Evolutionary conservation across 169 alveolate species (phyloP).

Genomic region (Plasmodium ovale): DNA sequence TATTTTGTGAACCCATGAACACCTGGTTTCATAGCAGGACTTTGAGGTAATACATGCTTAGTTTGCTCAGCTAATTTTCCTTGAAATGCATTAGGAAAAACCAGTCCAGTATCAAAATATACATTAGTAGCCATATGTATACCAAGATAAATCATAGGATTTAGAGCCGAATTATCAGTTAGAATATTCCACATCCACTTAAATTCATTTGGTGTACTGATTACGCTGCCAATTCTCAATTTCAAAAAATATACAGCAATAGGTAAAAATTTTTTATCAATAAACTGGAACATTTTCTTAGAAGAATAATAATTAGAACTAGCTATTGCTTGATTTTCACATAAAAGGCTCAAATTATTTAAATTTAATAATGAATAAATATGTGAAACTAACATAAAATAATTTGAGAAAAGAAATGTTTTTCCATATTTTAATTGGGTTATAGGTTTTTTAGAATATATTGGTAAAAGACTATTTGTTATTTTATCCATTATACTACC

Average conservation of each 20-base stretch:
- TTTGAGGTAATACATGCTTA: neutral
- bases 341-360: conserved; percentile 32
- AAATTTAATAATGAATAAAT: conserved; percentile 12
- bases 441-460: conserved; percentile 36
- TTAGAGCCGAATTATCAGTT: neutral
- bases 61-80: conserved; percentile 12
- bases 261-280: conserved; percentile 6
- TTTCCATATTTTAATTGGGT: conserved; percentile 55
- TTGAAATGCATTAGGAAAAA: neutral
- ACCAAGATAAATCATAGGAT: neutral
- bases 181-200: neutral
- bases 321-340: conserved; percentile 42
- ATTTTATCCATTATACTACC: conserved; percentile 44
- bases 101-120: neutral
- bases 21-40: neutral
- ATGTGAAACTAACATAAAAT: neutral
- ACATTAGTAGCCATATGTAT: conserved; percentile 7
- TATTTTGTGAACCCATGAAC: conserved; percentile 1
- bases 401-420: conserved; percentile 28
- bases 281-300: conserved; percentile 10
- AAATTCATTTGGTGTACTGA: neutral
- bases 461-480: conserved; percentile 48
- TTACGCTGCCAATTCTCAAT: neutral
- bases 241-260: neutral
- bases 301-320: conserved; percentile 6